Evolutionary conservation across 768 basidiomycete genomes (phyloP), one percentile per base, ranked within the genome.

Genomic region (Trametes maxima): DNA sequence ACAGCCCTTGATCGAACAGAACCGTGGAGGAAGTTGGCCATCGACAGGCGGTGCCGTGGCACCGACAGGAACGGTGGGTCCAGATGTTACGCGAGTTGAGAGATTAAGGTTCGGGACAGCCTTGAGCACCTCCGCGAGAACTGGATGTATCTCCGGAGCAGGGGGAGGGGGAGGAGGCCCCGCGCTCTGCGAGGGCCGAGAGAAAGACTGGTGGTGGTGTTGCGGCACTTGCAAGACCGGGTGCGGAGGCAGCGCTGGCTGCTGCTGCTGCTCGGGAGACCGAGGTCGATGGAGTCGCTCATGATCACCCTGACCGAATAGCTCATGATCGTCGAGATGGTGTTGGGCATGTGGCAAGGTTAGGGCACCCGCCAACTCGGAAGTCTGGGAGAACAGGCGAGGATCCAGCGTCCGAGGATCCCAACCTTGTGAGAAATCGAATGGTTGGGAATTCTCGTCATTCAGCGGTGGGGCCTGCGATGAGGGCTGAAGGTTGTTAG

Each of bases 1-100:
- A 70, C 84, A 85, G 13, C 83, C 83, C 69, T 82, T 83, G 57
- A 83, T 82, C 2, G 84, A 81, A 63, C 83, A 85, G 50, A 72
- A 75, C 7, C 81, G 76, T 3, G 73, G 68, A 6, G 68, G 68
- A 0, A 63, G 65, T 47, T 48, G 52, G 25, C 62, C 53, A 35
- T 62, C 62, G 40, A 37, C 54, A 21, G 62, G 42, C 21, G 57
- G 46, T 1, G 36, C 21, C 0, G 51, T 21, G 8, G 17, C 49
- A 3, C 47, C 47, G 6, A 57, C 56, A 12, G 56, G 56, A 2
- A 66, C 65, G 11, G 67, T 64, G 8, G 63, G 63, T 14, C 61
- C 63, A 10, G 66, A 57, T 13, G 65, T 63, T 57, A 56, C 40
- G 44, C 62, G 60, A 10, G 59, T 57, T 5, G 63, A 59, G 7